Percentiles rank a stretch among this genome's conserved stretches.
phyloP scores from a whole-genome alignment of 1,139 yeast species.

The Meyerozyma guilliermondii region DNA sequence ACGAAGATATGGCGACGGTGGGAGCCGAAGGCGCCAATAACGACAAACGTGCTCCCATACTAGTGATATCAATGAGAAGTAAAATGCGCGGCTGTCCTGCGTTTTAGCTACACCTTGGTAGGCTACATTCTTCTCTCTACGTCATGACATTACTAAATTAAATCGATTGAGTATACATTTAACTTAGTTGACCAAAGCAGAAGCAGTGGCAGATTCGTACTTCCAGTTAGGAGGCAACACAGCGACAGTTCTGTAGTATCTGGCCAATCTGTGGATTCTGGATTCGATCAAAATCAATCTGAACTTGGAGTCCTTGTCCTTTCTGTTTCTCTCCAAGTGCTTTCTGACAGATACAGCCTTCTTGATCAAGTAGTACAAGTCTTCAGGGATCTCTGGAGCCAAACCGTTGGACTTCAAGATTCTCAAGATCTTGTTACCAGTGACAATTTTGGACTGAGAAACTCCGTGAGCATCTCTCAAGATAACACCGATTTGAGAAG shows the following conservation, averaged over 20 bases:
- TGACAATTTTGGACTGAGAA: slow-evolving; percentile 93
- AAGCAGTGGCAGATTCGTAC: slow-evolving; percentile 99
- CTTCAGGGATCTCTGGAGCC: slow-evolving; percentile 99
- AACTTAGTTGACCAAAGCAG: slow-evolving; percentile 95
- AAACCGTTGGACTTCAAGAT: slow-evolving; percentile 98
- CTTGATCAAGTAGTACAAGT: slow-evolving; percentile 97
- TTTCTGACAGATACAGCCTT: slow-evolving; percentile 99
- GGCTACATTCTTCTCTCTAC: background rate
- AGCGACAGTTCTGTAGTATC: slow-evolving; percentile 99
- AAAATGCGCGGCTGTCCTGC: background rate
- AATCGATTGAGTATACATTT: slow-evolving; percentile 1
- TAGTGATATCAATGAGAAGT: background rate
- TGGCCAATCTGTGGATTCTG: slow-evolving; percentile 99
- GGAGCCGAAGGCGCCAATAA: slow-evolving; percentile 86
- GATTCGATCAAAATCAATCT: slow-evolving; percentile 99
- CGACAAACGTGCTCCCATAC: slow-evolving; percentile 86
- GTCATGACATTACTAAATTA: slow-evolving; percentile 1
- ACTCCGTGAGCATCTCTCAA: slow-evolving; percentile 99
- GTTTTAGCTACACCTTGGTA: no score
- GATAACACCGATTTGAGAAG: slow-evolving; percentile 98
- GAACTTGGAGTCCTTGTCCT: slow-evolving; percentile 99
- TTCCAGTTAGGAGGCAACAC: slow-evolving; percentile 99
- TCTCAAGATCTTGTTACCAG: slow-evolving; percentile 99
- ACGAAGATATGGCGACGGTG: slow-evolving; percentile 87
- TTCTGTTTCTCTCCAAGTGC: slow-evolving; percentile 99